A percentile compares a stretch with the other conserved stretches of the same genome.
These are phyloP conservation scores for Fraxinus anomala DNA, from an alignment of 257 asterid species.

Conservation along the genomic window DNA sequence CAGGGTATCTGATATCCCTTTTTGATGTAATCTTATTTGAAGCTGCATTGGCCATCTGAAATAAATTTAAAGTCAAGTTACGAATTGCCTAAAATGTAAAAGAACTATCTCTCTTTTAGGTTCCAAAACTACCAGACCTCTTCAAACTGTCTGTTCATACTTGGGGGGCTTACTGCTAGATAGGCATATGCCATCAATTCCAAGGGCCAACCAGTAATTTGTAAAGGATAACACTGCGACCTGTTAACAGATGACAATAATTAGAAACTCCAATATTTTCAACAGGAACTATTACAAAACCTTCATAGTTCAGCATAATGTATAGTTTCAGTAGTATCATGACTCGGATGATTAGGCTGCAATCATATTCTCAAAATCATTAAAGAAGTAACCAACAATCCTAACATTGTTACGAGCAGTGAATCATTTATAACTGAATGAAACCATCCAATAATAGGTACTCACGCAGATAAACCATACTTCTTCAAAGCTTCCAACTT, in stretches of 20 bases:
- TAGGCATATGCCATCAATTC: constrained; percentile 95
- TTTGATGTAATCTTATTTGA: constrained; percentile 67
- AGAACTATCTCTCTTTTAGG: background rate
- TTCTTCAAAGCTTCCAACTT: constrained; percentile 66
- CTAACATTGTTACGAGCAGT: constrained; percentile 2
- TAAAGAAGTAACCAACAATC: background rate
- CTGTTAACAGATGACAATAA: constrained; percentile 43
- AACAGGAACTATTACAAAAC: background rate
- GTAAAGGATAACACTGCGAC: constrained; percentile 77
- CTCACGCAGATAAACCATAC: constrained; percentile 75
- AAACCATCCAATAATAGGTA: constrained; percentile 16
- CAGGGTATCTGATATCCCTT: constrained; percentile 58
- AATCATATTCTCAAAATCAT: background rate
- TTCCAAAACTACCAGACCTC: constrained; percentile 46
- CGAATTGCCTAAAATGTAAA: background rate
- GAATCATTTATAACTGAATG: constrained; percentile 1
- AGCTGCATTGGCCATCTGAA: constrained; percentile 91
- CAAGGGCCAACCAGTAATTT: constrained; percentile 89
- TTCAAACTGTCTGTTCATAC: constrained; percentile 66
- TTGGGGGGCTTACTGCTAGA: constrained; percentile 87
- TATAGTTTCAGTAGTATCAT: background rate
- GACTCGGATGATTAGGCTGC: background rate
- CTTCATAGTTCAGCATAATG: background rate
- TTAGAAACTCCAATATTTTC: constrained; percentile 4
- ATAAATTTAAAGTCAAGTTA: background rate